Conservation (phyloP, 140 eudicot genomes). For the Artemisia princeps region DNA sequence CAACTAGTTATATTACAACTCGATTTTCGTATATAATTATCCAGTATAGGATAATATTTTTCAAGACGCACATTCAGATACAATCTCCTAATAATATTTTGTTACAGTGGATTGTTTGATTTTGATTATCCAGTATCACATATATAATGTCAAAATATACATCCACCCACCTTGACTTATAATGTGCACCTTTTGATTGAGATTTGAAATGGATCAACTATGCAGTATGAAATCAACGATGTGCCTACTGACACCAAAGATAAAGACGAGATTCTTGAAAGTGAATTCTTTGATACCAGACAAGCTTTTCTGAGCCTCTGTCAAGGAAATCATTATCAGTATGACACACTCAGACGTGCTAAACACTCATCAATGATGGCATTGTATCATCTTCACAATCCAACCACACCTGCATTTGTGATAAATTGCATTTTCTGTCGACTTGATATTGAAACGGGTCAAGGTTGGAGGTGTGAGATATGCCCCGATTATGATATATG, state of each 20-base stretch:
- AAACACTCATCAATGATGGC: conserved; percentile 98
- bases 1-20: background rate
- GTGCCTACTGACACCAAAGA: conserved; percentile 77
- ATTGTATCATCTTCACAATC: conserved; percentile 88
- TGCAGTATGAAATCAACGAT: conserved; percentile 57
- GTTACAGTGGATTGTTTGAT: background rate
- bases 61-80: too few relatives aligned
- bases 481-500: conserved; percentile 90
- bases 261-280: conserved; percentile 74
- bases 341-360: conserved; percentile 86
- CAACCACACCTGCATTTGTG: conserved; percentile 89
- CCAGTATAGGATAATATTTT: too few relatives aligned
- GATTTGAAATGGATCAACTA: conserved; percentile 9
- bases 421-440: conserved; percentile 53
- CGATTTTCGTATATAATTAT: too few relatives aligned
- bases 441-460: conserved; percentile 84
- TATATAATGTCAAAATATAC: background rate
- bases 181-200: background rate
- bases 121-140: background rate
- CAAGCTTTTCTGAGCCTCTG: conserved; percentile 86
- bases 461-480: conserved; percentile 93
- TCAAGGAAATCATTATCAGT: conserved; percentile 89
- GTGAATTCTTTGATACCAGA: conserved; percentile 81
- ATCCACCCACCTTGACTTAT: background rate
- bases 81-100: background rate